Evolutionary conservation across 2,329 filamentous ascomycete species (phyloP).

Genomic region (Penicillium sp.): DNA sequence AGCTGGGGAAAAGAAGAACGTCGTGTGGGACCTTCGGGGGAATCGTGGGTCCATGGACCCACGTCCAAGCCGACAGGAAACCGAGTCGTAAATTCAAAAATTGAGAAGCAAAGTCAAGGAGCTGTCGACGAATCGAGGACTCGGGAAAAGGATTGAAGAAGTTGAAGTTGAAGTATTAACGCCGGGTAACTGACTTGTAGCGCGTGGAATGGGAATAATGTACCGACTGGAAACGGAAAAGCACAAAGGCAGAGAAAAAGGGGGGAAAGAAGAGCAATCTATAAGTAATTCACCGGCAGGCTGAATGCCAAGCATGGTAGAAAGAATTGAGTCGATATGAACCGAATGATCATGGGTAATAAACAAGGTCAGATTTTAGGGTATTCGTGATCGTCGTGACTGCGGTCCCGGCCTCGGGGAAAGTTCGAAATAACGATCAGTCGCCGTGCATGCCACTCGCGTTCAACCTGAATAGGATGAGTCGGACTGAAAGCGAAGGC

Average conservation of each 20-base stretch:
- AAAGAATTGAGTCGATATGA: constrained; percentile 35
- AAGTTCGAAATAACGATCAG: constrained; percentile 11
- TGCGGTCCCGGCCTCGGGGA: constrained; percentile 22
- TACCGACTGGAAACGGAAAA: constrained; percentile 29
- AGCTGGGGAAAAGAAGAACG: not conserved
- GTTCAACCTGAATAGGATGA: not conserved
- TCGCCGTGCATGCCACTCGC: not conserved
- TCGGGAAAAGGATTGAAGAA: constrained; percentile 18
- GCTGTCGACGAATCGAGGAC: constrained; percentile 15
- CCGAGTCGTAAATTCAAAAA: not conserved
- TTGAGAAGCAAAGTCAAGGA: constrained; percentile 1
- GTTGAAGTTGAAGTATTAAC: constrained; percentile 31
- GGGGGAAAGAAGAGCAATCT: constrained; percentile 35
- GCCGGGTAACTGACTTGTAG: constrained; percentile 21
- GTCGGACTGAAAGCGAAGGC: not conserved
- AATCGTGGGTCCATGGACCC: not conserved
- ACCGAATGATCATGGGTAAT: constrained; percentile 30
- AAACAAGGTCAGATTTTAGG: constrained; percentile 27
- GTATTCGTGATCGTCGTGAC: constrained; percentile 39
- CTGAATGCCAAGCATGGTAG: constrained; percentile 37
- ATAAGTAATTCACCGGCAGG: constrained; percentile 38
- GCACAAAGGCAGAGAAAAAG: constrained; percentile 15
- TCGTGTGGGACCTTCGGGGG: not conserved
- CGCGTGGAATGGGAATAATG: constrained; percentile 27
- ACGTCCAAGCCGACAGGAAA: not conserved